A percentile compares a stretch with the other conserved stretches of the same genome.
phyloP scores from a whole-genome alignment of 176 grass and related monocot species.

The Phyllostachys edulis region DNA sequence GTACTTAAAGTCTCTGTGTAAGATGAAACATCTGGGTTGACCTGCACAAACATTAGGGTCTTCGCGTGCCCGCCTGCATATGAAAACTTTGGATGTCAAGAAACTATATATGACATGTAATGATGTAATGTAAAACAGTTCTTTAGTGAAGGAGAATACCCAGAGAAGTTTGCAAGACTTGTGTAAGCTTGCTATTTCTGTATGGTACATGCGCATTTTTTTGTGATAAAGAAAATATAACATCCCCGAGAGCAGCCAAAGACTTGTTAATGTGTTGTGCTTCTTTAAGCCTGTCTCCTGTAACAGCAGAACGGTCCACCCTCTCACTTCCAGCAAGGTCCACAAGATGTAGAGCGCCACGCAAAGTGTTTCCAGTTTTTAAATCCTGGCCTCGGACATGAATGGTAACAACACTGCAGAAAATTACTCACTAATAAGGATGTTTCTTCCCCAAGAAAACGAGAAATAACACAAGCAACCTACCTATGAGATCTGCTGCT shows the following conservation, averaged over 20 bases:
- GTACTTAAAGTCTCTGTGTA: slow-evolving; percentile 79
- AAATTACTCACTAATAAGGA: slow-evolving; percentile 20
- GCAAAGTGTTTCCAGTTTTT: slow-evolving; percentile 53
- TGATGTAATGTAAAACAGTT: slow-evolving; percentile 12
- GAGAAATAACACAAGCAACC: background rate
- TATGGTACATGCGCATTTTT: slow-evolving; percentile 75
- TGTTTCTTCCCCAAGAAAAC: slow-evolving; percentile 7
- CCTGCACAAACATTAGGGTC: slow-evolving; percentile 87
- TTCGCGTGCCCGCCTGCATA: slow-evolving; percentile 85
- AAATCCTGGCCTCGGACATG: slow-evolving; percentile 68
- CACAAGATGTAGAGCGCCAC: slow-evolving; percentile 74
- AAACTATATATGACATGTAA: slow-evolving; percentile 17
- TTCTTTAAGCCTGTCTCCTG: slow-evolving; percentile 85
- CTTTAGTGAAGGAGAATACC: slow-evolving; percentile 46
- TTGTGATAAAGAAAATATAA: slow-evolving; percentile 83
- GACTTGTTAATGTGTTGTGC: slow-evolving; percentile 93
- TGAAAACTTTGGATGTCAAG: slow-evolving; percentile 15
- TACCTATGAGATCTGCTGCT: slow-evolving; percentile 95
- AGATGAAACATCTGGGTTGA: slow-evolving; percentile 76
- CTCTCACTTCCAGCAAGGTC: slow-evolving; percentile 89
- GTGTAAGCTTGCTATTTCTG: slow-evolving; percentile 91
- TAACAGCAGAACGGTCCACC: slow-evolving; percentile 73
- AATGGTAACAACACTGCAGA: slow-evolving; percentile 73
- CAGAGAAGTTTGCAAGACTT: slow-evolving; percentile 80
- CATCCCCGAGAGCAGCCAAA: slow-evolving; percentile 77